Conservation (phyloP, 306 rosid species). For the Purshia tridentata region DNA sequence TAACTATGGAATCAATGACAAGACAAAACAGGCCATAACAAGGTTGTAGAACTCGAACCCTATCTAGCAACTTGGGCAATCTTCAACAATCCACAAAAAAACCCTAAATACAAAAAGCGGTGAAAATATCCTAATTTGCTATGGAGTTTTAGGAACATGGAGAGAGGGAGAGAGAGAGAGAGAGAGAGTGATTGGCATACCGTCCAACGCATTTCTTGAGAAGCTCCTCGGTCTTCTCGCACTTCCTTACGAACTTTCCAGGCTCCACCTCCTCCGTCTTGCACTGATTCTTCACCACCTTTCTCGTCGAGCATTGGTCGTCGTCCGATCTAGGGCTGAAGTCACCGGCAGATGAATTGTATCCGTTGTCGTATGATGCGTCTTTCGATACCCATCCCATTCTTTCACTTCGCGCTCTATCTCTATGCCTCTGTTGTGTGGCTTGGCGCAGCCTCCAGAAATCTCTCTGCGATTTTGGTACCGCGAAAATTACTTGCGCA, state of each 20-base stretch:
- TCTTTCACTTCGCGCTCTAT: neutral
- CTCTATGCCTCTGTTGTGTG: neutral
- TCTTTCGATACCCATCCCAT: slow-evolving; percentile 86
- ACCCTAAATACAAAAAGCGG: neutral
- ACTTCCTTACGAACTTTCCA: slow-evolving; percentile 72
- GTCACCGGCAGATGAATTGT: slow-evolving; percentile 13
- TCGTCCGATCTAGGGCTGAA: slow-evolving; percentile 20
- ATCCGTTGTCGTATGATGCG: slow-evolving; percentile 27
- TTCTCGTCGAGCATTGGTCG: slow-evolving; percentile 53
- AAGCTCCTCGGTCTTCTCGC: slow-evolving; percentile 81
- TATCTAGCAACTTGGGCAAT: neutral
- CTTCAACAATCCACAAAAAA: neutral
- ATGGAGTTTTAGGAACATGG: neutral
- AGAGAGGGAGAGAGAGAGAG: neutral
- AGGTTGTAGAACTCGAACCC: too few species aligned
- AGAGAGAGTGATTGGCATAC: slow-evolving; percentile 23
- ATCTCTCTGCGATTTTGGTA: neutral
- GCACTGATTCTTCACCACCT: slow-evolving; percentile 68
- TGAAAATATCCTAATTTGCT: neutral
- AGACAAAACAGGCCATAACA: too few species aligned
- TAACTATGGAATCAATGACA: neutral
- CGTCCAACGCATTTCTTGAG: slow-evolving; percentile 69
- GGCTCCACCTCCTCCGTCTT: slow-evolving; percentile 76
- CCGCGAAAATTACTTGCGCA: neutral
- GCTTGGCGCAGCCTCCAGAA: neutral